Base-by-base conservation (phyloP, 768 basidiomycete genomes). In the Leccinum variicolor region DNA sequence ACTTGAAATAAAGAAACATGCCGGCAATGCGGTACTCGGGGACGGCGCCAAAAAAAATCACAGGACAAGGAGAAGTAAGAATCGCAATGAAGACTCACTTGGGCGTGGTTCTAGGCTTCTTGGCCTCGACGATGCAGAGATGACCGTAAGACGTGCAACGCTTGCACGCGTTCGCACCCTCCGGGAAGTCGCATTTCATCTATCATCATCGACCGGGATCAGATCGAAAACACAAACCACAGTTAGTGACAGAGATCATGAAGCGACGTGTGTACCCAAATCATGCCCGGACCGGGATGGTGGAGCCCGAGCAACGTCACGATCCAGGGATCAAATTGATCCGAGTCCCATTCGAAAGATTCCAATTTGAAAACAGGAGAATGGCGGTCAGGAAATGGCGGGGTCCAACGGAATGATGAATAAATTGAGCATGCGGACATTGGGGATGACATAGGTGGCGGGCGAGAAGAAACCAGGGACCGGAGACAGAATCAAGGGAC, bases 171-270 rank as follows among this genome's bases (percentile, higher is more conserved):
- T 83, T 85, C 54, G 87, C 84, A 58, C 83, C 77, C 62, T 77
- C 78, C 39, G 86, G 86, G 68, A 92, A 92, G 63, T 86, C 86
- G 74, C 91, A 93, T 78, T 87, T 92, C 91, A 93, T 93, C 88
- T 92, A 61, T 58, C 28, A 28, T 33, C 39, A 19, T 59, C 52
- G 31, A 45, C 62, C 63, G 62, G 61, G 55, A 53, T 47, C 23
- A 48, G 14, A 56, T 4, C 50, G 54, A 54, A 55, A n/a, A 48
- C 43, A 56, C 52, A 61, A 62, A 64, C 59, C 62, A 54, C 39
- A 36, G 51, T 54, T 14, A 21, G 19, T 43, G 60, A 57, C 55
- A 54, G 43, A 31, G 10, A 55, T 34, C 46, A 53, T 19, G 56
- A 45, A 25, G 52, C 47, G 51, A 47, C 19, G 28, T 13, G n/a